phyloP scores from a whole-genome alignment of 148 eudicot species.

The Silene uniflora region DNA sequence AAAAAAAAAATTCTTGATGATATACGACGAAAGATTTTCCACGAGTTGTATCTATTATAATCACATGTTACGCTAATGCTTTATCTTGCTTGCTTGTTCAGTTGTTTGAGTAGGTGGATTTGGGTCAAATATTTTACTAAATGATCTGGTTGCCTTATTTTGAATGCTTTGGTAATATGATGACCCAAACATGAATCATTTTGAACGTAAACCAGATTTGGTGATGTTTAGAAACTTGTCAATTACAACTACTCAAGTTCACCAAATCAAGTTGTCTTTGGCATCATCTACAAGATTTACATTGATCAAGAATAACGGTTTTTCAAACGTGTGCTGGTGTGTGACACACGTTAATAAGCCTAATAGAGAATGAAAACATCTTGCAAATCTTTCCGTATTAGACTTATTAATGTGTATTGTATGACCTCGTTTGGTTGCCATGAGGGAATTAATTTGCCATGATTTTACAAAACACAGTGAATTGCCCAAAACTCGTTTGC shows the following conservation, averaged over 20 bases:
- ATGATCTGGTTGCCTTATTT: neutral
- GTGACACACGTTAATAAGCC: too few species aligned
- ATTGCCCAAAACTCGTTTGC: too few species aligned
- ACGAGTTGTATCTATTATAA: too few species aligned
- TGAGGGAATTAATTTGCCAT: too few species aligned
- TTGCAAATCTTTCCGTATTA: too few species aligned
- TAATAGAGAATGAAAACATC: too few species aligned
- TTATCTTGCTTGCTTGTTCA: neutral
- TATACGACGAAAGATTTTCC: too few species aligned
- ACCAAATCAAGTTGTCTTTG: neutral
- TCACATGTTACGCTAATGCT: neutral
- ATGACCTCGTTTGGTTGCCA: too few species aligned
- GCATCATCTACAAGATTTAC: conserved; percentile 12
- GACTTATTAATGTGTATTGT: too few species aligned
- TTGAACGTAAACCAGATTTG: neutral
- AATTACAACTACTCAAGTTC: neutral
- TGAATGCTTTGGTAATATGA: neutral
- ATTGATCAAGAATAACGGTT: neutral
- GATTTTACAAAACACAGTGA: too few species aligned
- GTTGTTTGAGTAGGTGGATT: neutral
- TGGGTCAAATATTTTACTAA: neutral
- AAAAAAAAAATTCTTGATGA: too few species aligned
- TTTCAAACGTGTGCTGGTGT: too few species aligned
- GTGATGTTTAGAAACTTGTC: neutral
- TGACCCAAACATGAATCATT: neutral